These are phyloP conservation scores for Penicillium goetzii DNA, from an alignment of 495 filamentous ascomycete species.

Conservation along the genomic window DNA sequence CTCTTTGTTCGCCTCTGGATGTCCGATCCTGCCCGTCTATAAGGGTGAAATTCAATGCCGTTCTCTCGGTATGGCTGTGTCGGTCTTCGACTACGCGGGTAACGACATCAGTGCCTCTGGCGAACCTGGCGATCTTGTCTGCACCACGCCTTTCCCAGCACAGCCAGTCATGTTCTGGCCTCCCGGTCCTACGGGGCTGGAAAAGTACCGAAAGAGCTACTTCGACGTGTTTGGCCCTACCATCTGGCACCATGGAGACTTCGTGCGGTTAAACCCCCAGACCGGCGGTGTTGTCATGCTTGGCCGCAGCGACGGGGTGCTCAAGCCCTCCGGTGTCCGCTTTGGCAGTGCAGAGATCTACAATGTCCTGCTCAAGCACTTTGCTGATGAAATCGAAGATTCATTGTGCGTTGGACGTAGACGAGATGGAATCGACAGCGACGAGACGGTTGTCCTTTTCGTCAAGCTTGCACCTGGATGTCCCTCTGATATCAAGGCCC, in stretches of 20 bases:
- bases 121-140: slow-evolving; percentile 88
- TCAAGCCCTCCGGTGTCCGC: slow-evolving; percentile 85
- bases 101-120: slow-evolving; percentile 56
- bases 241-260: slow-evolving; percentile 96
- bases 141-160: slow-evolving; percentile 82
- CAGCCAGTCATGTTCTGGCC: slow-evolving; percentile 88
- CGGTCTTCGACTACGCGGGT: slow-evolving; percentile 68
- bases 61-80: slow-evolving; percentile 89
- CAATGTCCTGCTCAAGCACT: slow-evolving; percentile 82
- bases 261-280: slow-evolving; percentile 72
- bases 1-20: slow-evolving; percentile 87
- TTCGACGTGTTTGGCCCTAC: slow-evolving; percentile 75
- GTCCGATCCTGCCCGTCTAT: slow-evolving; percentile 82
- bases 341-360: slow-evolving; percentile 94
- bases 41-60: slow-evolving; percentile 88
- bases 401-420: slow-evolving; percentile 82
- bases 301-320: slow-evolving; percentile 84
- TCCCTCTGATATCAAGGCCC: slow-evolving; percentile 35
- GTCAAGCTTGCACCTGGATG: slow-evolving; percentile 63
- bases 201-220: slow-evolving; percentile 79
- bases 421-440: slow-evolving; percentile 65
- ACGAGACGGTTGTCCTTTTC: slow-evolving; percentile 88
- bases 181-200: slow-evolving; percentile 63
- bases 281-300: slow-evolving; percentile 85
- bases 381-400: slow-evolving; percentile 76